These are phyloP conservation scores for Oldenlandia corymbosa DNA, from an alignment of 257 asterid species.

Conservation along the genomic window DNA sequence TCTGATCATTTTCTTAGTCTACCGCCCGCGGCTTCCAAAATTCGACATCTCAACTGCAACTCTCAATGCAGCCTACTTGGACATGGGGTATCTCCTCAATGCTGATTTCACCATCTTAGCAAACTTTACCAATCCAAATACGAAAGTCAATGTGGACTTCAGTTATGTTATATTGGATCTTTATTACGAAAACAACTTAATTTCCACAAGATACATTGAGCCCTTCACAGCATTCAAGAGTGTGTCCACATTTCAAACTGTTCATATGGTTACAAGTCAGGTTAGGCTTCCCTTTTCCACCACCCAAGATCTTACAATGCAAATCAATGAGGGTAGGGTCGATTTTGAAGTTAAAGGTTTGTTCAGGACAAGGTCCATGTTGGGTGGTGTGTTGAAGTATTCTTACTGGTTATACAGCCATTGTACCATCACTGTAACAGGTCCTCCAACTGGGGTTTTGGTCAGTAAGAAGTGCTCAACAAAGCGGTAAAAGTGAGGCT, in stretches of 20 bases:
- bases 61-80: constrained; percentile 89
- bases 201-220: constrained; percentile 54
- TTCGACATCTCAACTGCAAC: constrained; percentile 66
- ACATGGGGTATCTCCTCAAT: constrained; percentile 78
- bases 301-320: constrained; percentile 45
- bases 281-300: constrained; percentile 46
- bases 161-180: constrained; percentile 54
- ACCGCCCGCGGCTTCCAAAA: constrained; percentile 67
- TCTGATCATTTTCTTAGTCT: constrained; percentile 66
- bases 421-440: constrained; percentile 54
- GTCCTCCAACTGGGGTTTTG: constrained; percentile 84
- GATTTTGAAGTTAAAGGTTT: constrained; percentile 56
- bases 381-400: constrained; percentile 66
- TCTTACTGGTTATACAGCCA: constrained; percentile 63
- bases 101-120: constrained; percentile 69
- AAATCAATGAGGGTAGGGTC: constrained; percentile 57
- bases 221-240: constrained; percentile 52
- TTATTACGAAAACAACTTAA: constrained; percentile 35
- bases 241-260: constrained; percentile 47
- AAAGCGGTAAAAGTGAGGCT: constrained; percentile 31
- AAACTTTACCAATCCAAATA: constrained; percentile 89
- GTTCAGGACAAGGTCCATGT: constrained; percentile 53
- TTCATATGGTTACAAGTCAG: constrained; percentile 71
- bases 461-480: constrained; percentile 53
- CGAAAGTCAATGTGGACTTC: constrained; percentile 67